Evolutionary conservation across 495 filamentous ascomycete genomes (phyloP).

Genomic region (Usnea hakonensis): DNA sequence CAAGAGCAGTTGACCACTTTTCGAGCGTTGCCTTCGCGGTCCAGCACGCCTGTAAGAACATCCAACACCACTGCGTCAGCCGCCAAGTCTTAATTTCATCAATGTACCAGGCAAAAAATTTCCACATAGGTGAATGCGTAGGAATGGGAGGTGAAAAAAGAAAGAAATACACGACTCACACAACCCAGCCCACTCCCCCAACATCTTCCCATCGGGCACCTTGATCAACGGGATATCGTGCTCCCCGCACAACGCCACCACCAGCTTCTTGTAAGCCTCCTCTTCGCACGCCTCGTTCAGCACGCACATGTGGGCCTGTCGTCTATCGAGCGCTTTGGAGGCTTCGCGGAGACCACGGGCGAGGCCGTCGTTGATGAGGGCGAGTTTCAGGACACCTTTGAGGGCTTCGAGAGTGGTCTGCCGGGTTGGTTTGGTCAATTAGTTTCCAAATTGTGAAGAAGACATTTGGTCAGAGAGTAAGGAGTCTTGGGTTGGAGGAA

Average conservation of each 20-base stretch:
- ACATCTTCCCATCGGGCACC: conserved; percentile 98
- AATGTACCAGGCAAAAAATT: no score
- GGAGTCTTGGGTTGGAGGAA: background rate
- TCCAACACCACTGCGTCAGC: background rate
- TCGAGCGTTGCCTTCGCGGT: conserved; percentile 97
- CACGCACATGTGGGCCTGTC: conserved; percentile 99
- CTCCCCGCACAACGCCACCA: conserved; percentile 93
- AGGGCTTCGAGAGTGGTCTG: conserved; percentile 97
- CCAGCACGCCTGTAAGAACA: conserved; percentile 78
- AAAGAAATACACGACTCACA: conserved; percentile 56
- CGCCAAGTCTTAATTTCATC: no score
- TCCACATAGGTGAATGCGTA: no score
- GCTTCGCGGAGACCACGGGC: conserved; percentile 97
- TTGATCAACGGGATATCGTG: conserved; percentile 99
- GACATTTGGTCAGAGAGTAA: no score
- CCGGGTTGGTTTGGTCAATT: background rate
- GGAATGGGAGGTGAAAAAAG: no score
- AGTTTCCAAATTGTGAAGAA: conserved; percentile 35
- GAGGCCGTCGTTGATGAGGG: conserved; percentile 98
- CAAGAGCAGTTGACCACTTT: conserved; percentile 99
- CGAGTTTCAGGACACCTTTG: conserved; percentile 88
- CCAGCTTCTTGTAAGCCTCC: conserved; percentile 99
- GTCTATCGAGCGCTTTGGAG: conserved; percentile 91
- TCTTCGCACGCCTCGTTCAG: conserved; percentile 98
- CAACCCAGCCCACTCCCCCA: conserved; percentile 99